Percentiles rank a stretch among this genome's conserved stretches.
Evolutionary conservation across 352 stramenopile species (phyloP).

Genomic region (Globisporangium lucens): DNA sequence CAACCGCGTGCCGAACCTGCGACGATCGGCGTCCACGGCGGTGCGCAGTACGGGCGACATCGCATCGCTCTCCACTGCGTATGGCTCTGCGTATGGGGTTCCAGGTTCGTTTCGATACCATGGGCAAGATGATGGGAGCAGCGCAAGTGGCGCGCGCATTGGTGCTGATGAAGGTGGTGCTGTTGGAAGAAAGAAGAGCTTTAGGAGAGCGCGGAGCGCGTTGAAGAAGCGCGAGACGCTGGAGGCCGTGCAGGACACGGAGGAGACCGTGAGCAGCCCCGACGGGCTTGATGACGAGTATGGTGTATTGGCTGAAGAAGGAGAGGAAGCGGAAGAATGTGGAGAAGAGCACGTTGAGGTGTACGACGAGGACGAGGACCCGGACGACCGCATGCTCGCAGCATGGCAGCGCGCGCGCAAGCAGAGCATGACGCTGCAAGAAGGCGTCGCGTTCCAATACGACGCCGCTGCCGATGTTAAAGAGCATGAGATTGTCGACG

Average conservation of each 20-base stretch:
- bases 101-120: slow-evolving; percentile 2
- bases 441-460: background rate
- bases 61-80: slow-evolving; percentile 1
- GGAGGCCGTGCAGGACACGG: slow-evolving; percentile 4
- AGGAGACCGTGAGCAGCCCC: slow-evolving; percentile 1
- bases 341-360: slow-evolving; percentile 5
- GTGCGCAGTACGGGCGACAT: slow-evolving; percentile 16
- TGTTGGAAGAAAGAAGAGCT: background rate
- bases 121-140: background rate
- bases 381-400: background rate
- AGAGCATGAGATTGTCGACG: background rate
- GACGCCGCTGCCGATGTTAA: background rate
- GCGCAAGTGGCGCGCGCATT: background rate
- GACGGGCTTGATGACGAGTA: background rate
- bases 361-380: background rate
- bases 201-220: slow-evolving; percentile 3
- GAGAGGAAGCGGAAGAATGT: background rate
- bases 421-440: slow-evolving; percentile 2
- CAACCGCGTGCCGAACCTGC: slow-evolving; percentile 17
- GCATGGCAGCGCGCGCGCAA: slow-evolving; percentile 4
- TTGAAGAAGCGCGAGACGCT: slow-evolving; percentile 5
- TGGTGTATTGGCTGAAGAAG: background rate
- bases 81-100: background rate
- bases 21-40: background rate
- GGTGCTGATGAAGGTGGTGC: background rate